Conservation (phyloP, 140 eudicot genomes). For the Oenanthe javanica region DNA sequence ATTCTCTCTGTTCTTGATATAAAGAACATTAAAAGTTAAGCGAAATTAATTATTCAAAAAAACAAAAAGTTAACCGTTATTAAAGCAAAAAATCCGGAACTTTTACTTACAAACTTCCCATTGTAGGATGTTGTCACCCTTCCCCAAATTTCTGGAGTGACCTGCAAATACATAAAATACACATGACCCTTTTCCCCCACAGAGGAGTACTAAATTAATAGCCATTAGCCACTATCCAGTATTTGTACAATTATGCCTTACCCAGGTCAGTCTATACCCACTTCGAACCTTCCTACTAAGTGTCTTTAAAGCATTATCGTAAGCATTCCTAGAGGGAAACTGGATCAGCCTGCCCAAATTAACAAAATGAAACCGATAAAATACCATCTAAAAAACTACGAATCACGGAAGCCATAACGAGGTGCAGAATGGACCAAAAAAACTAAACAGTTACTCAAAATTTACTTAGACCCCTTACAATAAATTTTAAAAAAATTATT, state of each 20-base stretch:
- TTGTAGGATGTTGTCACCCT: conserved; percentile 38
- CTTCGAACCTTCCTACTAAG: conserved; percentile 33
- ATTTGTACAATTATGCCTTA: conserved; percentile 17
- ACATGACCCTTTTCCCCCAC: background rate
- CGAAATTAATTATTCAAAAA: background rate
- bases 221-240: background rate
- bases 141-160: conserved; percentile 43
- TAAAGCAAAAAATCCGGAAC: background rate
- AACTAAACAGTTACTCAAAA: background rate
- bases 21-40: background rate
- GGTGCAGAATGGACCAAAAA: background rate
- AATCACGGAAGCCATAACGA: background rate
- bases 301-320: conserved; percentile 40
- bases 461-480: no score
- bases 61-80: background rate
- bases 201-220: background rate
- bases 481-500: background rate
- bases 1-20: background rate
- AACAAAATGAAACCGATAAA: conserved; percentile 8
- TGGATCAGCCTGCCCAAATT: conserved; percentile 50
- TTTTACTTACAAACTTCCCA: conserved; percentile 63
- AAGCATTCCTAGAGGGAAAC: conserved; percentile 44
- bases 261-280: conserved; percentile 44
- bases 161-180: conserved; percentile 26
- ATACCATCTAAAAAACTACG: background rate